Evolutionary conservation across 768 basidiomycete species (phyloP).

Genomic region (Lactifluus piperatus): DNA sequence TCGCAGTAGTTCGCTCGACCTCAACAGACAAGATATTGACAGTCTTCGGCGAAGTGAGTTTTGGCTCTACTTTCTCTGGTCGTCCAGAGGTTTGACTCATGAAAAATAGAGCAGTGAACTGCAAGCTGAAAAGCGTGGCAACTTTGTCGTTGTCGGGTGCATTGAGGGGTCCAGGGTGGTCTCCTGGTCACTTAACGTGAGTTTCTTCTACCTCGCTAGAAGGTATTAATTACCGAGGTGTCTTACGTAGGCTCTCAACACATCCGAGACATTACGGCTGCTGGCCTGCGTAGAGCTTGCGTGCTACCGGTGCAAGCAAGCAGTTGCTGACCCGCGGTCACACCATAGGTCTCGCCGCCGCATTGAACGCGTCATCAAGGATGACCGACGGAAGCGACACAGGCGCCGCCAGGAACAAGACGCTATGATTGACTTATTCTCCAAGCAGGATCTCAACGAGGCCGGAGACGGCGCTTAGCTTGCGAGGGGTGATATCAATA

Average conservation of each 20-base stretch:
- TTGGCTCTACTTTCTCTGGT: neutral
- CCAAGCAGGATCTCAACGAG: constrained; percentile 37
- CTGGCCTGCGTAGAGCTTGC: constrained; percentile 81
- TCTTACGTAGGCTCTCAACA: constrained; percentile 57
- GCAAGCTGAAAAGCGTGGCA: constrained; percentile 81
- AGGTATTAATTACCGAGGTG: neutral
- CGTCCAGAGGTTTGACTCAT: constrained; percentile 18
- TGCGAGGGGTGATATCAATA: neutral
- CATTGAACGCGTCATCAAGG: constrained; percentile 76
- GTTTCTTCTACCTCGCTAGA: constrained; percentile 21
- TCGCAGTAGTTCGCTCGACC: constrained; percentile 52
- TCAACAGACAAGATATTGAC: constrained; percentile 60
- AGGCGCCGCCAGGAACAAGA: constrained; percentile 80
- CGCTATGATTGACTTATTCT: constrained; percentile 72
- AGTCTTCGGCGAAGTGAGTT: constrained; percentile 58
- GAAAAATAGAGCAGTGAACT: constrained; percentile 49
- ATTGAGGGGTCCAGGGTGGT: constrained; percentile 66
- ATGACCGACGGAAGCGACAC: constrained; percentile 74
- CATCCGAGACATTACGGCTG: constrained; percentile 73
- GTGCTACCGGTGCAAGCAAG: constrained; percentile 67
- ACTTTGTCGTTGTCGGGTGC: constrained; percentile 77
- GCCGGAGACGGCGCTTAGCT: neutral
- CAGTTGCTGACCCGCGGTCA: constrained; percentile 54
- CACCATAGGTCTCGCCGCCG: constrained; percentile 59
- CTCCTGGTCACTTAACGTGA: constrained; percentile 79